Evolutionary conservation across 257 asterid genomes (phyloP), one percentile per base, ranked within the genome.

Genomic region (Penstemon newberryi): DNA sequence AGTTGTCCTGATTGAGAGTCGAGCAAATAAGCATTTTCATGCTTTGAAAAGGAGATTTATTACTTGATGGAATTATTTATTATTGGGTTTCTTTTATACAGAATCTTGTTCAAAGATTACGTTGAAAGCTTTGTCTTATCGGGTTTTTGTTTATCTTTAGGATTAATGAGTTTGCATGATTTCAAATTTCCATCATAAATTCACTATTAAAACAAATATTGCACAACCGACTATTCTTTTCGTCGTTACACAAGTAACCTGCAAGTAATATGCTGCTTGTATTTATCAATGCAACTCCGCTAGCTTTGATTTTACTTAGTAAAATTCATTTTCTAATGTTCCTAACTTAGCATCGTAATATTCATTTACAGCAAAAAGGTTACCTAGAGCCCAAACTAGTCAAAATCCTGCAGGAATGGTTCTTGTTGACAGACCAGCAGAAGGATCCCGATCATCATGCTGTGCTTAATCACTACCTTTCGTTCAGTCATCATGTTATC

Each of bases 361-460:
- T 62, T 46, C 33, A 25, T 25, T 25, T 67, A 69, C 90, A 90
- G 95, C 96, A 7, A 86, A 85, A 78, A 86, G 77, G 79, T 79
- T 90, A 68, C 91, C 91, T 55, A 81, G 83, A 74, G 91, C 93
- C 78, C 94, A 85, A 72, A 79, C 95, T 45, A 57, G 86, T 66
- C 89, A 80, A 76, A 90, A 79, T 72, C 82, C 89, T 33, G 74
- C 95, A 5, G 96, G 95, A 65, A 86, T 90, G 96, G 87, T 86
- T 70, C 84, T 87, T 47, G 91, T 76, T 5, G 91, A 87, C 71
- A 86, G 93, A 77, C 89, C 89, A 51, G 83, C 82, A 43, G 88
- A 84, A 75, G 89, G 84, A 61, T 74, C 93, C 37, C 84, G 75
- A 71, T 73, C 84, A 65, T 72, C 89, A 5, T 88, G 96, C 73